Evolutionary conservation across 371 early-diverging fungal genomes (phyloP).

Genomic region (Quaeritorhiza haematococci): DNA sequence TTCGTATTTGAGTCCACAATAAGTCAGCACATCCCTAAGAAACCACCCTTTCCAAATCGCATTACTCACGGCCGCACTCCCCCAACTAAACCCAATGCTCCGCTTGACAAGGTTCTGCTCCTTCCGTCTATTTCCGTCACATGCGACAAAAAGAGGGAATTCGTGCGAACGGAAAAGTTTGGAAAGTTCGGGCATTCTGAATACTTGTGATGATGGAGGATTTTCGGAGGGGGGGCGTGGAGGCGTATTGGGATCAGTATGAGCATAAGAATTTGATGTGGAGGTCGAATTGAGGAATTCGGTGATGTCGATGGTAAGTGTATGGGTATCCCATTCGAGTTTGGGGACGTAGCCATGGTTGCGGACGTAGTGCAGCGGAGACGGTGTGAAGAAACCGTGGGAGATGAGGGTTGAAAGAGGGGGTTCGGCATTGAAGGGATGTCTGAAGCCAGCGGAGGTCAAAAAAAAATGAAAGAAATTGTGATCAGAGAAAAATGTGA

Average conservation of each 20-base stretch:
- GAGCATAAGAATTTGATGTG: too few species aligned
- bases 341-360: slow-evolving; percentile 78
- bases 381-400: slow-evolving; percentile 54
- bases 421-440: slow-evolving; percentile 39
- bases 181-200: too few species aligned
- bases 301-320: slow-evolving; percentile 28
- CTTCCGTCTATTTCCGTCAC: slow-evolving; percentile 75
- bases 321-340: slow-evolving; percentile 29
- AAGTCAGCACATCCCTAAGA: slow-evolving; percentile 59
- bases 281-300: too few species aligned
- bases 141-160: slow-evolving; percentile 53
- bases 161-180: too few species aligned
- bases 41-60: slow-evolving; percentile 70
- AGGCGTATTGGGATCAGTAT: too few species aligned
- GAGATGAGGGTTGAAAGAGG: slow-evolving; percentile 42
- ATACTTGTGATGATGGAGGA: too few species aligned
- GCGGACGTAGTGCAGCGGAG: slow-evolving; percentile 56
- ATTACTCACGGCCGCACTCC: slow-evolving; percentile 64
- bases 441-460: too few species aligned
- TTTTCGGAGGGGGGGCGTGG: too few species aligned
- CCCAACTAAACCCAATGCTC: slow-evolving; percentile 74
- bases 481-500: too few species aligned
- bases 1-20: slow-evolving; percentile 14
- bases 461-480: too few species aligned
- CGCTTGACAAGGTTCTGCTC: slow-evolving; percentile 67